Conservation (phyloP, 2,329 filamentous ascomycete genomes). For the Lecanicillium sp. region DNA sequence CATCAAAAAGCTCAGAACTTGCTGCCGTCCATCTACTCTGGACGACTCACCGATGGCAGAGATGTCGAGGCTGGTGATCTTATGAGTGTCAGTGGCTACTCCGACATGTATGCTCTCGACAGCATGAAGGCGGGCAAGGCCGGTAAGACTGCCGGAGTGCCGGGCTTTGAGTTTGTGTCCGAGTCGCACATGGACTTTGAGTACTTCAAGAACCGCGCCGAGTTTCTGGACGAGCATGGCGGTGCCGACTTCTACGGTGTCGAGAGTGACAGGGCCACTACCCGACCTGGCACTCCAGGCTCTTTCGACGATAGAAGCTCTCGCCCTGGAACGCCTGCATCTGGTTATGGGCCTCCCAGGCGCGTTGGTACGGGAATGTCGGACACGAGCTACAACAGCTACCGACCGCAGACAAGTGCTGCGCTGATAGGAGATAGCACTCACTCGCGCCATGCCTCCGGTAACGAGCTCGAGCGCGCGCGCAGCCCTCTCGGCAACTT, state of each 20-base stretch:
- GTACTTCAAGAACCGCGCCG: conserved; percentile 83
- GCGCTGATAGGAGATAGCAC: neutral
- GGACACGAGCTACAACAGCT: conserved; percentile 27
- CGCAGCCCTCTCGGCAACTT: conserved; percentile 45
- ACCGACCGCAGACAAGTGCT: conserved; percentile 17
- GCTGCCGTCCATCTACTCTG: conserved; percentile 78
- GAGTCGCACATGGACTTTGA: conserved; percentile 84
- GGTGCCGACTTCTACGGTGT: conserved; percentile 63
- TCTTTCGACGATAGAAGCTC: conserved; percentile 45
- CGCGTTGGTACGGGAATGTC: conserved; percentile 13
- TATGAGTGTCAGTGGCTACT: conserved; percentile 64
- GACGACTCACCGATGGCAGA: conserved; percentile 64
- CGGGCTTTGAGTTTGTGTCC: conserved; percentile 84
- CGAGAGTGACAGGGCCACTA: conserved; percentile 37
- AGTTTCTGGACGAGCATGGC: conserved; percentile 84
- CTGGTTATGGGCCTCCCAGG: conserved; percentile 27
- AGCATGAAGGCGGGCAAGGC: conserved; percentile 58
- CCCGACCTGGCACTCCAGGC: conserved; percentile 56
- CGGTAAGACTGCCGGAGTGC: conserved; percentile 43
- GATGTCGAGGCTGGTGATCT: conserved; percentile 51
- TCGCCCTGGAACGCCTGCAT: conserved; percentile 44
- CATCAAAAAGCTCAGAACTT: conserved; percentile 84
- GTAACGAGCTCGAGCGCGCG: conserved; percentile 23
- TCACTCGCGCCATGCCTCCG: conserved; percentile 6
- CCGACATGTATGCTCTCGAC: conserved; percentile 74